Evolutionary conservation across 306 rosid genomes (phyloP).

Genomic region (Vicia villosa): DNA sequence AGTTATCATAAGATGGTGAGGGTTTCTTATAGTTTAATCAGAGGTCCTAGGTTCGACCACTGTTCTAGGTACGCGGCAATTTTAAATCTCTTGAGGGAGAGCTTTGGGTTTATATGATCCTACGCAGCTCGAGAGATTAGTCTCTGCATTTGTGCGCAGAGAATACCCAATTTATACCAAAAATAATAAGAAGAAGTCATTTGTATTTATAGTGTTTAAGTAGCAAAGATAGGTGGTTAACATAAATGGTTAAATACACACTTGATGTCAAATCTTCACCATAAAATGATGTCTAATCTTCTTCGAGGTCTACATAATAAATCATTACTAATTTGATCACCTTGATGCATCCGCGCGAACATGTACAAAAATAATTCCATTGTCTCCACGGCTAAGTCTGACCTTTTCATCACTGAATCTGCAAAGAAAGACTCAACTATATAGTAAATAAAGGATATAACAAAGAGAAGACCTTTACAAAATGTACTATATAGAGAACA

Average conservation of each 20-base stretch:
- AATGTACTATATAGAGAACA: constrained; percentile 19
- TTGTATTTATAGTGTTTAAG: neutral
- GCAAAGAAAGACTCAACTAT: too few relatives aligned
- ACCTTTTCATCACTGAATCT: constrained; percentile 78
- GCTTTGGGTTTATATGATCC: too few relatives aligned
- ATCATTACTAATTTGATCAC: neutral
- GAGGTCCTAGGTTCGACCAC: too few relatives aligned
- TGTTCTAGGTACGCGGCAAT: too few relatives aligned
- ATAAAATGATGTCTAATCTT: too few relatives aligned
- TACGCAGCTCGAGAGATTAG: too few relatives aligned
- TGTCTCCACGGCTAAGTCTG: constrained; percentile 68
- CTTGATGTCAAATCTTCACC: neutral
- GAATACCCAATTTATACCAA: too few relatives aligned
- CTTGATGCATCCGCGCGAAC: constrained; percentile 42
- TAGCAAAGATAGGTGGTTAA: neutral
- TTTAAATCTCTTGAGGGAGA: too few relatives aligned
- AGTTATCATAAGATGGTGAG: too few relatives aligned
- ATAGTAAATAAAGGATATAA: neutral
- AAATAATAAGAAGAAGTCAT: too few relatives aligned
- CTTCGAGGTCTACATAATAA: neutral
- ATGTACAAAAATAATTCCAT: constrained; percentile 65
- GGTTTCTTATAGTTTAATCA: too few relatives aligned
- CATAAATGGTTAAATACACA: neutral
- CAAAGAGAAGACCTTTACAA: neutral
- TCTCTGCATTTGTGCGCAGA: too few relatives aligned